phyloP scores from a whole-genome alignment of 352 stramenopile genomes.

The Thalassiosira oceanica region DNA sequence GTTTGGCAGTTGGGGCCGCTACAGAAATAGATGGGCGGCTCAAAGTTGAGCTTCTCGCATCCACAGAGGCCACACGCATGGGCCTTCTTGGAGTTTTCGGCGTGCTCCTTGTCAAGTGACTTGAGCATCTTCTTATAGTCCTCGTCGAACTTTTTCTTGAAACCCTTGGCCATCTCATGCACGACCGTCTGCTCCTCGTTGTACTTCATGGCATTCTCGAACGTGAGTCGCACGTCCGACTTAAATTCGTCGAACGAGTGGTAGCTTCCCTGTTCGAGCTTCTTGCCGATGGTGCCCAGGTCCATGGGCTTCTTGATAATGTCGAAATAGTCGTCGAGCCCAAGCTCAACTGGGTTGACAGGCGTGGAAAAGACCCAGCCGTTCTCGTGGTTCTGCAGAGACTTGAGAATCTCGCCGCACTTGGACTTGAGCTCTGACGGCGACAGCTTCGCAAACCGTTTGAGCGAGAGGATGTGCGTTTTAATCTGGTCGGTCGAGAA shows the following conservation, averaged over 20 bases:
- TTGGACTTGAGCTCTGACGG: conserved; percentile 88
- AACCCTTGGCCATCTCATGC: conserved; percentile 92
- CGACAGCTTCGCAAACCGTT: conserved; percentile 81
- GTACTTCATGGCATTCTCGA: conserved; percentile 90
- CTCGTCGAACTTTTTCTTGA: conserved; percentile 91
- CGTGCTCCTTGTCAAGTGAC: conserved; percentile 78
- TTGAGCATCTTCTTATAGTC: conserved; percentile 82
- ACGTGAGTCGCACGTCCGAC: conserved; percentile 83
- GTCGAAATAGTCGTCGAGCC: conserved; percentile 97
- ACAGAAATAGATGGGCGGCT: conserved; percentile 97
- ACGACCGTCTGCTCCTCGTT: conserved; percentile 95
- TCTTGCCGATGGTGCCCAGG: conserved; percentile 94
- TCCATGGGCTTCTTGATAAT: conserved; percentile 99
- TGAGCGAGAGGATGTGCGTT: conserved; percentile 90
- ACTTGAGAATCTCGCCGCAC: conserved; percentile 88
- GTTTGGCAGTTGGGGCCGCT: conserved; percentile 89
- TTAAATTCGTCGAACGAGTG: conserved; percentile 86
- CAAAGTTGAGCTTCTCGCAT: conserved; percentile 95
- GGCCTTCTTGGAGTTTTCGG: conserved; percentile 84
- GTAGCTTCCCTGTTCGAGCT: conserved; percentile 90
- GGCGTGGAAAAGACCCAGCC: conserved; percentile 95
- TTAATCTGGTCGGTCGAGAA: conserved; percentile 92
- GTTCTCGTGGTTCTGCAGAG: conserved; percentile 94
- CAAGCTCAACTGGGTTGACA: conserved; percentile 93
- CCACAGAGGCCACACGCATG: conserved; percentile 95